A percentile compares a stretch with the other conserved stretches of the same genome.
Evolutionary conservation across 495 filamentous ascomycete species (phyloP).

Genomic region (Amorphotheca resinae): DNA sequence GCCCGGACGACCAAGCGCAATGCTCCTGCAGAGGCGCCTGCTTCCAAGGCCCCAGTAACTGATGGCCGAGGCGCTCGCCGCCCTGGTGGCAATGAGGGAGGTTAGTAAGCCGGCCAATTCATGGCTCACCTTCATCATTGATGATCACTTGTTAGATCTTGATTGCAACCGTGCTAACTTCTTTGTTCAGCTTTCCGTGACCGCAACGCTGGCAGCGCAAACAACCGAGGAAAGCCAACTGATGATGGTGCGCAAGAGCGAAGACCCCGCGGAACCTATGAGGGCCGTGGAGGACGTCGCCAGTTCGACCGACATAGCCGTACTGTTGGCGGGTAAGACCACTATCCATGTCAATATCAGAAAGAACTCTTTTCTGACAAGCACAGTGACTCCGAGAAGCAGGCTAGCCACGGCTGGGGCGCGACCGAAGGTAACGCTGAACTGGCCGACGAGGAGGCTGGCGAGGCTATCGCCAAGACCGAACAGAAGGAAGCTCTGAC

Average conservation of each 20-base stretch:
- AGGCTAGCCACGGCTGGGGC: conserved; percentile 85
- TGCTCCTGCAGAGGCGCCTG: conserved; percentile 58
- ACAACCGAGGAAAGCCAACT: conserved; percentile 70
- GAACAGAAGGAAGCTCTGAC: conserved; percentile 54
- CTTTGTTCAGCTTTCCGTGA: conserved; percentile 68
- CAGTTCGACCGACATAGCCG: conserved; percentile 72
- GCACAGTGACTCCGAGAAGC: conserved; percentile 73
- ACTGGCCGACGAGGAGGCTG: conserved; percentile 79
- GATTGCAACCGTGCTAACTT: conserved; percentile 9
- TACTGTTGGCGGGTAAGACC: conserved; percentile 51
- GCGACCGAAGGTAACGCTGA: conserved; percentile 64
- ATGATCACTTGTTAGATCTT: neutral
- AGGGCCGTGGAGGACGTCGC: conserved; percentile 38
- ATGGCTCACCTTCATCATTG: conserved; percentile 2
- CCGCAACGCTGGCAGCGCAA: conserved; percentile 65
- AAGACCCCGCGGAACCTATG: conserved; percentile 35
- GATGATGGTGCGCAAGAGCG: conserved; percentile 45
- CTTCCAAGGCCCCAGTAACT: conserved; percentile 24
- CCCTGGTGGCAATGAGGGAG: conserved; percentile 69
- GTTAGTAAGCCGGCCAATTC: conserved; percentile 37
- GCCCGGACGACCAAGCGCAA: conserved; percentile 81
- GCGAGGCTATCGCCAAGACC: conserved; percentile 69
- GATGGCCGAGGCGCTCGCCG: conserved; percentile 41
- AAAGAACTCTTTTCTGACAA: conserved; percentile 6
- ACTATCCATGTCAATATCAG: conserved; percentile 1